Conservation (phyloP, 2,329 filamentous ascomycete genomes). For the Plectosphaerella sp. region DNA sequence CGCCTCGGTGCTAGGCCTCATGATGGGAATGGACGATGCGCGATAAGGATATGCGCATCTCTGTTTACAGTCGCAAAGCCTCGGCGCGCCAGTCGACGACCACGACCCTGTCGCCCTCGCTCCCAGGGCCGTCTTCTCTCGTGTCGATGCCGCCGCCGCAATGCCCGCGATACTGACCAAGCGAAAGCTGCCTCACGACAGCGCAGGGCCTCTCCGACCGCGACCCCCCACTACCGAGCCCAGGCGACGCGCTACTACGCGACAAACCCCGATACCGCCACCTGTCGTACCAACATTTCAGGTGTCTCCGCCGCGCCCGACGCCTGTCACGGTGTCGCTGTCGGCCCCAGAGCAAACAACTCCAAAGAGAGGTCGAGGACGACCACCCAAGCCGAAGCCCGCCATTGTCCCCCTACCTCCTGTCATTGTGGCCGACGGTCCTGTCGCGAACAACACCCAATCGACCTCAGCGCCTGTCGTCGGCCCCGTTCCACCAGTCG, state of each 20-base stretch:
- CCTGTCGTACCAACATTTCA: constrained; percentile 18
- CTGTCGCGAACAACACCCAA: not conserved
- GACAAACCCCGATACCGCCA: constrained; percentile 21
- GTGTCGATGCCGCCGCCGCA: too few species aligned
- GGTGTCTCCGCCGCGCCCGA: constrained; percentile 9
- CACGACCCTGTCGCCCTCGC: constrained; percentile 37
- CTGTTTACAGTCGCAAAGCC: too few species aligned
- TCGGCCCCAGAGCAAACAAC: constrained; percentile 12
- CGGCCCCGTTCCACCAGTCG: not conserved
- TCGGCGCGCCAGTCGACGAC: constrained; percentile 32
- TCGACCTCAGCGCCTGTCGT: not conserved
- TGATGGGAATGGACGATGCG: too few species aligned
- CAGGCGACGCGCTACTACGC: constrained; percentile 26
- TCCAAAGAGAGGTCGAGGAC: constrained; percentile 15
- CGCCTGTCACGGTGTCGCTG: constrained; percentile 10
- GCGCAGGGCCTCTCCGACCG: constrained; percentile 13
- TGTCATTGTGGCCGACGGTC: too few species aligned
- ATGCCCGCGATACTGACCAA: constrained; percentile 27
- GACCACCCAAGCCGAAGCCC: constrained; percentile 7
- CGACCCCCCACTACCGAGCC: constrained; percentile 9
- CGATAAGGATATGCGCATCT: too few species aligned
- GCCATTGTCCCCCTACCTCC: not conserved
- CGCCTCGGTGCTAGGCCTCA: too few species aligned
- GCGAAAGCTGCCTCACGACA: constrained; percentile 27
- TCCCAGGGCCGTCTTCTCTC: too few species aligned